These are phyloP conservation scores for Phellinidium pouzarii DNA, from an alignment of 1,284 basidiomycete species.

Conservation along the genomic window DNA sequence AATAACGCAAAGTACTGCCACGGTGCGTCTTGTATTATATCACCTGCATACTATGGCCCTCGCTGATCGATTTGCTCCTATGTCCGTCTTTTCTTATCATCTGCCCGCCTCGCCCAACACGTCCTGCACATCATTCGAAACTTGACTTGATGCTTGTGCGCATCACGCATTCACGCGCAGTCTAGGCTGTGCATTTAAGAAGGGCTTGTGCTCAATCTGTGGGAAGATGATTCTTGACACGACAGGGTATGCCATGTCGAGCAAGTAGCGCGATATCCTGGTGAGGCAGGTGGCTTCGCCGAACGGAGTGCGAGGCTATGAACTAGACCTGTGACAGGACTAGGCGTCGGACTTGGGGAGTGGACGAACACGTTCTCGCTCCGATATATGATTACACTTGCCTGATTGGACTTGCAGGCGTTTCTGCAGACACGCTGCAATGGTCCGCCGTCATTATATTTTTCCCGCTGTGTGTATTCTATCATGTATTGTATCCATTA, in stretches of 20 bases:
- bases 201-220: constrained; percentile 76
- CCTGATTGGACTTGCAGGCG: too few species aligned
- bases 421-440: too few species aligned
- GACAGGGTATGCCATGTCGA: constrained; percentile 74
- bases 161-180: constrained; percentile 7
- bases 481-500: too few species aligned
- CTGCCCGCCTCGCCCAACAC: background rate
- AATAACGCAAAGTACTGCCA: constrained; percentile 83
- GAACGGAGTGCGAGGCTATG: background rate
- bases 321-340: too few species aligned
- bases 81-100: background rate
- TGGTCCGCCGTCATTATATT: too few species aligned
- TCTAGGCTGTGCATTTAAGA: constrained; percentile 85
- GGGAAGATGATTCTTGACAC: constrained; percentile 79
- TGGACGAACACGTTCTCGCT: too few species aligned
- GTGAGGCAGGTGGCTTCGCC: background rate
- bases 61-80: background rate
- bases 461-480: too few species aligned
- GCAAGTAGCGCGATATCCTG: constrained; percentile 34
- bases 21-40: constrained; percentile 37
- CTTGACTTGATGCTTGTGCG: too few species aligned
- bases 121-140: background rate
- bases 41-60: background rate
- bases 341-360: too few species aligned
- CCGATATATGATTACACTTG: too few species aligned